Conservation (phyloP, 495 filamentous ascomycete species). For the Staphylotrichum tortipilum region DNA sequence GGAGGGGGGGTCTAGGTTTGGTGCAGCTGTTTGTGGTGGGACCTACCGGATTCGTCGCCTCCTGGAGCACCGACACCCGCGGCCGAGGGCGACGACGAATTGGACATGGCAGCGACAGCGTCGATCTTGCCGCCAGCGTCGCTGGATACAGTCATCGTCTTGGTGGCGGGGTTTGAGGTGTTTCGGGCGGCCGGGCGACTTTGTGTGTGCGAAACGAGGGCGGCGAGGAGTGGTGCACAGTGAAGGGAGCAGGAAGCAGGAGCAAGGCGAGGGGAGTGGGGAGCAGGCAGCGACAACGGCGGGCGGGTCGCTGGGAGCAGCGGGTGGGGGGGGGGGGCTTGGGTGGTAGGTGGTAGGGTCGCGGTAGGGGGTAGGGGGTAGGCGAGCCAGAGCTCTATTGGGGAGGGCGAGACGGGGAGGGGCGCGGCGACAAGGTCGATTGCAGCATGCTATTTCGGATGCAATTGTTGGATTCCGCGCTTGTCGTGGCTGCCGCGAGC, state of each 20-base stretch:
- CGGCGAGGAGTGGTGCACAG: neutral
- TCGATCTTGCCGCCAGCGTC: conserved; percentile 25
- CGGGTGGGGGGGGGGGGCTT: conserved; percentile 12
- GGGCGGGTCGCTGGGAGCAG: conserved; percentile 11
- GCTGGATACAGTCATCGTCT: conserved; percentile 27
- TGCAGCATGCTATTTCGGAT: conserved; percentile 20
- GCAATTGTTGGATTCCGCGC: conserved; percentile 14
- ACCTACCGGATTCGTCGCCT: conserved; percentile 32
- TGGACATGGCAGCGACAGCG: conserved; percentile 25
- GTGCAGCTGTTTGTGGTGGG: neutral
- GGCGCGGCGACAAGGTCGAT: conserved; percentile 18
- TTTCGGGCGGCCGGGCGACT: conserved; percentile 1
- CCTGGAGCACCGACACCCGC: conserved; percentile 15
- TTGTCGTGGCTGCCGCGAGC: neutral
- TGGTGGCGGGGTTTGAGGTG: neutral
- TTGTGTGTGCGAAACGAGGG: conserved; percentile 13
- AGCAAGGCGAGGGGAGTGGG: conserved; percentile 2
- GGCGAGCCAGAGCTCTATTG: conserved; percentile 23
- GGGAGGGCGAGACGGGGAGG: conserved; percentile 20
- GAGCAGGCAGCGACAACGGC: conserved; percentile 19
- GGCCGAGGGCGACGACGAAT: conserved; percentile 19
- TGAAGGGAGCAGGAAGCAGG: neutral
- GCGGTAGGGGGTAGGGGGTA: too few relatives aligned
- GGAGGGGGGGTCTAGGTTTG: neutral
- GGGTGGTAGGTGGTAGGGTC: too few relatives aligned